Percentiles rank a stretch among this genome's conserved stretches.
Evolutionary conservation across 2,329 filamentous ascomycete genomes (phyloP).

Genomic region (Xylariaceae sp.): DNA sequence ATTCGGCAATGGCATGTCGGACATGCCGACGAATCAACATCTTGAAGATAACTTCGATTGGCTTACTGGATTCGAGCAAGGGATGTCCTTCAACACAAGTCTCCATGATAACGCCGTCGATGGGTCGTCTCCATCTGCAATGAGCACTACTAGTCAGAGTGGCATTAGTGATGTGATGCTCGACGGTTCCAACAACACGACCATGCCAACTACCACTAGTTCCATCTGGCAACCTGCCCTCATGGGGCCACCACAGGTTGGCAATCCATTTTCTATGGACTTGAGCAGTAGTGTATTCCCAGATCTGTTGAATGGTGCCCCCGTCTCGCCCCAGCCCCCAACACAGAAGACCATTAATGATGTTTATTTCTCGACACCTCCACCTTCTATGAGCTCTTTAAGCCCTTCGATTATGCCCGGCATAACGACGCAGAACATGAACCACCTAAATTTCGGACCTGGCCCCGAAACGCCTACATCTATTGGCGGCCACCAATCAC

Average conservation of each 20-base stretch:
- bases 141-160: constrained; percentile 90
- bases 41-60: constrained; percentile 79
- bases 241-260: constrained; percentile 62
- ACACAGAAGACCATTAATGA: constrained; percentile 67
- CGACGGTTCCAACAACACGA: constrained; percentile 66
- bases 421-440: constrained; percentile 55
- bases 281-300: constrained; percentile 68
- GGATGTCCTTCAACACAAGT: constrained; percentile 60
- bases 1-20: constrained; percentile 52
- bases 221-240: constrained; percentile 66
- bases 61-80: constrained; percentile 72
- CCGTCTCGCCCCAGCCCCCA: constrained; percentile 71
- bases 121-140: constrained; percentile 89
- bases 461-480: constrained; percentile 70
- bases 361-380: constrained; percentile 72
- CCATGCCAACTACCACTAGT: constrained; percentile 45
- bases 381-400: constrained; percentile 66
- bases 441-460: constrained; percentile 58
- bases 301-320: constrained; percentile 66
- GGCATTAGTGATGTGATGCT: constrained; percentile 88
- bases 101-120: constrained; percentile 77
- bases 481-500: constrained; percentile 56
- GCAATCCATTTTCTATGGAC: constrained; percentile 69
- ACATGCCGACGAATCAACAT: constrained; percentile 52
- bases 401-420: constrained; percentile 67